phyloP scores from a whole-genome alignment of 1,284 basidiomycete species.

The Earliella scabrosa region DNA sequence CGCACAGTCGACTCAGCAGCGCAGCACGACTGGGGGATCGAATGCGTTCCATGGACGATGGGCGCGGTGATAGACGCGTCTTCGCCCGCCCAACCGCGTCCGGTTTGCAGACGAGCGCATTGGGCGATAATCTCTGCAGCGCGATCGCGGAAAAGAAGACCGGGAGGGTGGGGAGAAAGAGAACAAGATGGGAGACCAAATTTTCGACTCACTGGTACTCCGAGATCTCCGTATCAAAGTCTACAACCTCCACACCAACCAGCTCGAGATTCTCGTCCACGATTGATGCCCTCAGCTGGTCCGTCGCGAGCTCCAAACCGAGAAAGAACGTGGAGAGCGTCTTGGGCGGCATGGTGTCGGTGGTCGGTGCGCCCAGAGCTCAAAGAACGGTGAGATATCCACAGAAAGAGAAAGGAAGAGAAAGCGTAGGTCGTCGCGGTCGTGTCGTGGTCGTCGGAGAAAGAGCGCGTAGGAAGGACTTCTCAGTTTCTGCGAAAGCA shows the following conservation, averaged over 20 bases:
- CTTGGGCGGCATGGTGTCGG: conserved; percentile 47
- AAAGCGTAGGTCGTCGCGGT: conserved; percentile 22
- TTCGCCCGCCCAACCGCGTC: no score
- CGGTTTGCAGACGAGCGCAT: no score
- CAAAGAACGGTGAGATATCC: not conserved
- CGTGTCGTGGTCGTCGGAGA: conserved; percentile 28
- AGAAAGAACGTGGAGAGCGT: conserved; percentile 66
- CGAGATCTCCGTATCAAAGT: conserved; percentile 77
- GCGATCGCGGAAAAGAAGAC: not conserved
- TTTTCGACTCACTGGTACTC: conserved; percentile 75
- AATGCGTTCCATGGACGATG: no score
- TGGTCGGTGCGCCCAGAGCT: conserved; percentile 13
- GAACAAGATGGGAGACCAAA: not conserved
- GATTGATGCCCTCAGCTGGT: conserved; percentile 78
- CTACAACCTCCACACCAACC: conserved; percentile 76
- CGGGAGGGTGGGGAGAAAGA: conserved; percentile 3
- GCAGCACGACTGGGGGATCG: not conserved
- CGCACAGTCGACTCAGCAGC: not conserved
- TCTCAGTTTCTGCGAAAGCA: conserved; percentile 26
- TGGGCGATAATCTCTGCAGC: no score
- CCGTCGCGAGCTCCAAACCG: conserved; percentile 78
- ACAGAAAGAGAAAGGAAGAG: conserved; percentile 3
- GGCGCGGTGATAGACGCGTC: no score
- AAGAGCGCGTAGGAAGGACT: conserved; percentile 18
- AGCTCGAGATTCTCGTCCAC: conserved; percentile 81